A percentile compares a stretch with the other conserved stretches of the same genome.
Conservation (phyloP, 345 rosid genomes). For the Brassica nigra region DNA sequence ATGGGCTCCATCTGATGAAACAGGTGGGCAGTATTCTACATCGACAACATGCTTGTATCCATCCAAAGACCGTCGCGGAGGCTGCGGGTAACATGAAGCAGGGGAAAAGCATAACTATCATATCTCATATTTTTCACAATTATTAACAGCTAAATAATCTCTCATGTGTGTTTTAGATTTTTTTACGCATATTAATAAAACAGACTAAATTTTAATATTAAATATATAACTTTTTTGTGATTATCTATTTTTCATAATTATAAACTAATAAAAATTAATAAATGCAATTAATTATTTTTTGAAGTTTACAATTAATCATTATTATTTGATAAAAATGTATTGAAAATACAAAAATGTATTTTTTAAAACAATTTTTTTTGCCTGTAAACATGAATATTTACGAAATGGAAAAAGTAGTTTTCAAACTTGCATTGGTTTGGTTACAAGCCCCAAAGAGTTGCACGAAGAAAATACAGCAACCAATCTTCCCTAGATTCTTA, state of each 20-base stretch:
- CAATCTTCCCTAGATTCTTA: neutral
- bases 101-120: neutral
- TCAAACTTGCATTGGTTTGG: neutral
- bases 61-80: conserved; percentile 81
- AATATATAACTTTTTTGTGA: no score
- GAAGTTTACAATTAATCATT: no score
- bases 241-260: no score
- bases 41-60: conserved; percentile 96
- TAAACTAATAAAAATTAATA: no score
- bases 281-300: no score
- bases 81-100: conserved; percentile 47
- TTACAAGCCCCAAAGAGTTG: neutral
- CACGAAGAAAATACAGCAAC: neutral
- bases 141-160: neutral
- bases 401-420: neutral
- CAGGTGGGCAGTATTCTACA: conserved; percentile 68
- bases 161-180: no score
- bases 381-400: neutral
- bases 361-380: no score
- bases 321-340: no score
- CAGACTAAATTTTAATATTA: no score
- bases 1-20: conserved; percentile 67
- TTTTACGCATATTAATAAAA: no score
- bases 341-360: no score
- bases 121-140: neutral